Conservation (phyloP, 192 early-diverging fungal genomes). For the Backusella psychrophila region DNA sequence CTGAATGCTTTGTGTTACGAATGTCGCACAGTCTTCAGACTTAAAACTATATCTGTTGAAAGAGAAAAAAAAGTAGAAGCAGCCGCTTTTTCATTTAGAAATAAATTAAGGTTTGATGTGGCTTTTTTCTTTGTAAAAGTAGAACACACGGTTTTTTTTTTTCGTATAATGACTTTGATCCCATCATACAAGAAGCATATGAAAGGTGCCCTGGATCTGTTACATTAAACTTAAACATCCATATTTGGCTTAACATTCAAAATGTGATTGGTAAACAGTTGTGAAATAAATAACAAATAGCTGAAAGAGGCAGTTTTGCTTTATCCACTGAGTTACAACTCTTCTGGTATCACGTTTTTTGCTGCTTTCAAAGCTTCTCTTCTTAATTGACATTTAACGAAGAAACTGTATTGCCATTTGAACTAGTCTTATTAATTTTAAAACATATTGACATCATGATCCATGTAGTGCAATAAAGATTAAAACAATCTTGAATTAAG, state of each 20-base stretch:
- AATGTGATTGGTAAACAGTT: not conserved
- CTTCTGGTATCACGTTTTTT: not conserved
- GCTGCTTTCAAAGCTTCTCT: not conserved
- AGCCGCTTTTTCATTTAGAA: not conserved
- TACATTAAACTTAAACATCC: not conserved
- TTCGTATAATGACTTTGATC: not conserved
- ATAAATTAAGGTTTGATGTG: not conserved
- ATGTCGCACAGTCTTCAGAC: not conserved
- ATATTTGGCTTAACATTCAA: not conserved
- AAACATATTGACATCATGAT: not conserved
- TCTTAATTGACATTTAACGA: not conserved
- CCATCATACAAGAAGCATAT: not conserved
- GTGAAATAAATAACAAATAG: conserved; percentile 3
- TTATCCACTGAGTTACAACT: not conserved
- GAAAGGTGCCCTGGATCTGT: not conserved
- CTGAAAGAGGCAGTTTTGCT: not conserved
- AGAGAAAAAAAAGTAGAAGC: not conserved
- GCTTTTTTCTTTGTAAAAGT: not conserved
- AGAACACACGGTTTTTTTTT: not conserved
- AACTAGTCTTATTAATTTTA: not conserved
- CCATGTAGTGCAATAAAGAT: not conserved
- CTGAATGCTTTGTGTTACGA: not conserved
- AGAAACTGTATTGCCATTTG: not conserved
- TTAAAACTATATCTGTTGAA: not conserved
- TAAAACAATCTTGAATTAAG: not conserved